Evolutionary conservation across 441 rosid species (phyloP), one percentile per base, ranked within the genome.

Genomic region (Hura crepitans): DNA sequence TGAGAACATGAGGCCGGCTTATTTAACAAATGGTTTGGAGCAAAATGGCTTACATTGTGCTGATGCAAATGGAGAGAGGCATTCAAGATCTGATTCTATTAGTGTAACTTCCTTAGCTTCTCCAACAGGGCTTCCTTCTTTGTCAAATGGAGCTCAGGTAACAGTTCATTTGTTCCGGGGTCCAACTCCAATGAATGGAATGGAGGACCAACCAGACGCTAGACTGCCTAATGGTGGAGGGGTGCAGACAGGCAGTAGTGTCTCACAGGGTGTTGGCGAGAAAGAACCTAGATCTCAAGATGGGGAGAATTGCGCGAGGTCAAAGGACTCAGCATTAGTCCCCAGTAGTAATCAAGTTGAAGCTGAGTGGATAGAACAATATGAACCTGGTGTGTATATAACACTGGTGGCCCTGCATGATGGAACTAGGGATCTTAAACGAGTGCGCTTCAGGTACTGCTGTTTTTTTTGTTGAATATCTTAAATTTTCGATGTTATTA

Each of bases 391-490:
- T 68, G 97, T 95, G 56, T 95, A 89, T 73, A 89, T 92, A 72
- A 92, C 99, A 58, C 89, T 92, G 9, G 83, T 89, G 75, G 92
- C 96, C 18, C 75, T 92, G 61, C 93, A 71, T 5, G 97, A 92
- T 71, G 99, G 99, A 78, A 88, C 97, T 37, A 91, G 98, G 80
- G 99, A 92, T 82, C 95, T 96, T 71, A 96, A 88, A 83, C 86
- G 99, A 69, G 98, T 96, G 69, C 97, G 99, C 70, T 96, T 96
- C 92, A 96, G 99, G 99, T 96, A 86, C 65, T 71, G 9, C 47
- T 27, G 15, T 13, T 31, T 42, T 17, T 18, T 23, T 27, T 27
- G 6, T 17, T 27, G 20, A 49, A 31, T 25, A 17, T 62, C n/a
- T 51, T 23, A 18, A 20, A 23, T 58, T 30, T 35, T 30, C 23